Evolutionary conservation across 768 basidiomycete species (phyloP).

Genomic region (Agrocybe chaxingu): DNA sequence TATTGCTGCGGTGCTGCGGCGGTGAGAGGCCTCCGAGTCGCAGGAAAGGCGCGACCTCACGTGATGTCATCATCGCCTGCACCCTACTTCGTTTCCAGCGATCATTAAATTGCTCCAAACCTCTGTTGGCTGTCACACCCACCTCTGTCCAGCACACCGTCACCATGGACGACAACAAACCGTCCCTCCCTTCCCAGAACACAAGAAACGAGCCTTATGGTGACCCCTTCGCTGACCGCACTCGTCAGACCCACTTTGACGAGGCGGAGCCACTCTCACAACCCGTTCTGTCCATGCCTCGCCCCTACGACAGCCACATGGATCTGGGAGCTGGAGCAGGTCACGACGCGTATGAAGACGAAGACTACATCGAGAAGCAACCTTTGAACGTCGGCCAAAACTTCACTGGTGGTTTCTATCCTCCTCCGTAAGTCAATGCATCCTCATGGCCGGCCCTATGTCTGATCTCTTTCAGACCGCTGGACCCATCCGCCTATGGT

Average conservation of each 20-base stretch:
- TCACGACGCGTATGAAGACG: slow-evolving; percentile 49
- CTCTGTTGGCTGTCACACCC: slow-evolving; percentile 7
- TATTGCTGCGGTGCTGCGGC: too few relatives aligned
- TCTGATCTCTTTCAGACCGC: slow-evolving; percentile 26
- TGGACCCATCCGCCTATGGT: slow-evolving; percentile 61
- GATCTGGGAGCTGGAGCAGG: slow-evolving; percentile 52
- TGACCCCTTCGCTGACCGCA: slow-evolving; percentile 75
- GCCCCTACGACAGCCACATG: slow-evolving; percentile 56
- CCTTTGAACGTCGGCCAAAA: slow-evolving; percentile 62
- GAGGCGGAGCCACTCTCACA: slow-evolving; percentile 48
- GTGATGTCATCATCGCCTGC: too few relatives aligned
- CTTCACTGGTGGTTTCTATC: slow-evolving; percentile 67
- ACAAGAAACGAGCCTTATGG: slow-evolving; percentile 35
- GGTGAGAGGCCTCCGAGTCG: too few relatives aligned
- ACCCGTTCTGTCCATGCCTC: slow-evolving; percentile 29
- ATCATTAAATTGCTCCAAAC: slow-evolving; percentile 1
- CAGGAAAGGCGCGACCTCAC: too few relatives aligned
- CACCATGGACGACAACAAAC: slow-evolving; percentile 37
- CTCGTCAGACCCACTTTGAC: slow-evolving; percentile 57
- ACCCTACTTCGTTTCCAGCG: too few relatives aligned
- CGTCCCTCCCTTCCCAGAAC: slow-evolving; percentile 32
- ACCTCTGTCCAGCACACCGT: slow-evolving; percentile 12
- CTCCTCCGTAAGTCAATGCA: slow-evolving; percentile 55
- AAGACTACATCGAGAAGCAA: slow-evolving; percentile 74
- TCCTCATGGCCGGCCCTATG: slow-evolving; percentile 1